Percentiles rank a stretch among this genome's conserved stretches.
phyloP scores from a whole-genome alignment of 768 basidiomycete species.

The Mycena maculata region DNA sequence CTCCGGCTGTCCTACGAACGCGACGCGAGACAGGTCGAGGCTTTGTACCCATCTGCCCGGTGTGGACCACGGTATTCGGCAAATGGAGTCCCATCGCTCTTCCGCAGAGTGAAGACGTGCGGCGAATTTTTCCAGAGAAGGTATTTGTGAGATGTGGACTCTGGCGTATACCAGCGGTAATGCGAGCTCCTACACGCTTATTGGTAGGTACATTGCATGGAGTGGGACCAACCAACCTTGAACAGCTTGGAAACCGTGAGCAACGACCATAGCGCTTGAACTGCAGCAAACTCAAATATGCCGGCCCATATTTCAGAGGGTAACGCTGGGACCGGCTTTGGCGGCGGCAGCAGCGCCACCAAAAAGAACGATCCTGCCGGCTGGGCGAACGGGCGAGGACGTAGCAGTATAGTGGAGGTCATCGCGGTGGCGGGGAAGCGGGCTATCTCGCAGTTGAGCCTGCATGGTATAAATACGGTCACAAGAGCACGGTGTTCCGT shows the following conservation, averaged over 20 bases:
- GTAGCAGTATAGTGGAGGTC: conserved; percentile 59
- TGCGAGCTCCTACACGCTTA: conserved; percentile 64
- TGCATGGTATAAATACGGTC: neutral
- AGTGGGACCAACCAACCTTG: conserved; percentile 46
- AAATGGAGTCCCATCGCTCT: conserved; percentile 87
- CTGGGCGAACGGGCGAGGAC: conserved; percentile 74
- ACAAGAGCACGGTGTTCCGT: neutral
- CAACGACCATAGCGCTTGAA: conserved; percentile 46
- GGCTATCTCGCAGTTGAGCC: neutral
- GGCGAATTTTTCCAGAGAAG: conserved; percentile 67
- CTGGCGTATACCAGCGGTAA: conserved; percentile 75
- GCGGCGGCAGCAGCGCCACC: conserved; percentile 73
- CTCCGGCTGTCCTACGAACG: conserved; percentile 57
- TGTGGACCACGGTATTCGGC: conserved; percentile 86
- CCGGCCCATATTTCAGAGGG: conserved; percentile 79
- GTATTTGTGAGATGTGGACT: conserved; percentile 57
- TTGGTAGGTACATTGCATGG: neutral
- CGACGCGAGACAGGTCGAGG: conserved; percentile 75
- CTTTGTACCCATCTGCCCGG: conserved; percentile 89
- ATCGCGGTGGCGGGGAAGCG: conserved; percentile 16
- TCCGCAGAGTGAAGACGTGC: conserved; percentile 71
- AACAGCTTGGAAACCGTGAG: conserved; percentile 59
- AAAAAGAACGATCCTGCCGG: conserved; percentile 70
- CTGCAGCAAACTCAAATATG: conserved; percentile 59
- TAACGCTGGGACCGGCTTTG: conserved; percentile 62